Base-by-base conservation (phyloP, 495 filamentous ascomycete species). In the Lophiostoma macrostomum region DNA sequence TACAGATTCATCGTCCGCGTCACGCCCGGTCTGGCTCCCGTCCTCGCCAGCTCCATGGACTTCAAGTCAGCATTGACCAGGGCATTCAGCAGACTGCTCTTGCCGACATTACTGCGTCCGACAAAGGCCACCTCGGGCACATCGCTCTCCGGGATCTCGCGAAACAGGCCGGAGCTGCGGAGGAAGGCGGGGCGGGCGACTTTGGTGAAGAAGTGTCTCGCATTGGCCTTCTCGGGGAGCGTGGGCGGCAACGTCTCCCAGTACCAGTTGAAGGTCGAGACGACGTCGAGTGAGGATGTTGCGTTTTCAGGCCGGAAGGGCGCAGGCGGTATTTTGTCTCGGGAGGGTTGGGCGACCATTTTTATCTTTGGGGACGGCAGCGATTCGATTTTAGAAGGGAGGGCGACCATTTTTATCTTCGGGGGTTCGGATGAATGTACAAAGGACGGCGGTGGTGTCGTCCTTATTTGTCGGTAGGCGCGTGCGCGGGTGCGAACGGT, bases 81-180 rank as follows among this genome's bases (percentile, higher is more conserved):
- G 1, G 86, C 85, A 66, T 98, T 98, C 52, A 97, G 72, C 20
- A 97, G 74, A 6, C 82, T 86, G 25, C 86, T 90, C 67, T 98
- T 98, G 30, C 91, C 93, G 22, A 94, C 91, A 67, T 98, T 96
- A 27, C 85, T 90, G 35, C 90, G 82, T 37, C 93, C 93, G 0
- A 88, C 70, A 60, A 88, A 86, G 28, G 80, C 83, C n/a, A 88
- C 81, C 63, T 88, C 84, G 36, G 57, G 61, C 12, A 78, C 71
- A 47, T 71, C 65, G 12, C 67, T 70, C 31, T 71, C 74, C n/a
- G 68, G 70, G 39, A 68, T 58, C 24, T 78, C 73, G 55, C 84
- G 83, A 64, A 95, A 95, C 55, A 83, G 80, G 31, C 74, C 71
- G 4, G 84, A 80, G 16, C 81, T 81, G 75, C 84, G 91, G 29